Evolutionary conservation across 2,329 filamentous ascomycete genomes (phyloP).

Genomic region (Botrytis byssoidea): DNA sequence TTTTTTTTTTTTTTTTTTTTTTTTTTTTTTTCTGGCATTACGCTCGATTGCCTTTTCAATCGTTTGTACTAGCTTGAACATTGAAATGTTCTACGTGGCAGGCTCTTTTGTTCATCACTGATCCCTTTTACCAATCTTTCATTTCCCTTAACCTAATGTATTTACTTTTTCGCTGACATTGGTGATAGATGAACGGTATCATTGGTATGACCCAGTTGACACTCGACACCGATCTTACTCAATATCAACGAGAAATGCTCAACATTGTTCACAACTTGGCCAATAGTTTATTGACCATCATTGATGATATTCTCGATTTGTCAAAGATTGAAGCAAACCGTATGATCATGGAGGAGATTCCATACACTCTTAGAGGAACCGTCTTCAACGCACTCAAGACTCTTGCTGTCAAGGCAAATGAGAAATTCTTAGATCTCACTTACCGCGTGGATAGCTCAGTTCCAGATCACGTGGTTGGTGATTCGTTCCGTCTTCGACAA

Average conservation of each 20-base stretch:
- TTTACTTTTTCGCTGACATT: conserved; percentile 1
- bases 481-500: conserved; percentile 93
- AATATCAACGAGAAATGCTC: conserved; percentile 96
- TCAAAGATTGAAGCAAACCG: conserved; percentile 90
- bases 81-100: neutral
- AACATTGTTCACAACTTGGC: conserved; percentile 97
- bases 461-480: conserved; percentile 91
- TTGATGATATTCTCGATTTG: conserved; percentile 77
- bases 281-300: conserved; percentile 94
- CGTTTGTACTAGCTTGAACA: neutral
- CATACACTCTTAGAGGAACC: conserved; percentile 88
- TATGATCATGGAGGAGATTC: conserved; percentile 98
- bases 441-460: conserved; percentile 93
- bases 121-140: neutral
- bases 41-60: neutral
- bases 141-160: neutral
- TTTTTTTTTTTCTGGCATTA: neutral
- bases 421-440: conserved; percentile 88
- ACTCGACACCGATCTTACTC: conserved; percentile 88
- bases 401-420: conserved; percentile 93
- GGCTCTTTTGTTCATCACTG: neutral
- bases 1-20: no score
- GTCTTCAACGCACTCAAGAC: conserved; percentile 98
- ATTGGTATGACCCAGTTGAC: conserved; percentile 83
- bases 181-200: conserved; percentile 28